Evolutionary conservation across 768 basidiomycete species (phyloP), one percentile per base, ranked within the genome.

Genomic region (Arthromyces matolae): DNA sequence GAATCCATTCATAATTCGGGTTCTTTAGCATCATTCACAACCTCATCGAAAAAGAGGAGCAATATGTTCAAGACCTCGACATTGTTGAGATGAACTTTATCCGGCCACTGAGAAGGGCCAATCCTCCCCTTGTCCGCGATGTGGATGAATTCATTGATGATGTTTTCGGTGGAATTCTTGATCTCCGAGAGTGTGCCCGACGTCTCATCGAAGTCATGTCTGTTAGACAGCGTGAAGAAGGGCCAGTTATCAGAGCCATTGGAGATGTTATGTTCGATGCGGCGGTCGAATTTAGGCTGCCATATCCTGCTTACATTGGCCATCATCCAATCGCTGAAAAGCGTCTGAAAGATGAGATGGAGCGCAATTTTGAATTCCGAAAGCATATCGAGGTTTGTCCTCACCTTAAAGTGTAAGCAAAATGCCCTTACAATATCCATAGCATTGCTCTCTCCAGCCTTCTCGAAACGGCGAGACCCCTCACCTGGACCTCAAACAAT

Each of bases 251-350:
- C 28, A 77, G 83, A 51, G 76, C 79, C 33, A 88, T 97, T 19
- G 94, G 95, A 0, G 93, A 95, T 59, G 80, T 96, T 38, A 91
- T 95, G 62, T 71, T 96, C 31, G 80, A 85, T 22, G 86, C 88
- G 5, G 93, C 93, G 0, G 80, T 88, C 5, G 89, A 93, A 58
- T 96, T 96, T 70, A 78, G 89, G 34, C 71, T 83, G 28, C 84
- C 86, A 2, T 98, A 98, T 61, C 89, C 92, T 2, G 77, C 77
- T 5, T 96, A 94, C 57, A 78, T 91, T 27, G 90, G 89, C 1
- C 84, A 89, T 64, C 76, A 92, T 35, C 92, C 91, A 1, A 67
- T 84, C 6, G 93, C 91, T 1, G 93, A 94, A 67, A 89, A 87
- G 68, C 70, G 86, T 49, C 68, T 97, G 61, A 90, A 89, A 61